phyloP scores from a whole-genome alignment of 1,284 basidiomycete species.

The Quambalaria eucalypti region DNA sequence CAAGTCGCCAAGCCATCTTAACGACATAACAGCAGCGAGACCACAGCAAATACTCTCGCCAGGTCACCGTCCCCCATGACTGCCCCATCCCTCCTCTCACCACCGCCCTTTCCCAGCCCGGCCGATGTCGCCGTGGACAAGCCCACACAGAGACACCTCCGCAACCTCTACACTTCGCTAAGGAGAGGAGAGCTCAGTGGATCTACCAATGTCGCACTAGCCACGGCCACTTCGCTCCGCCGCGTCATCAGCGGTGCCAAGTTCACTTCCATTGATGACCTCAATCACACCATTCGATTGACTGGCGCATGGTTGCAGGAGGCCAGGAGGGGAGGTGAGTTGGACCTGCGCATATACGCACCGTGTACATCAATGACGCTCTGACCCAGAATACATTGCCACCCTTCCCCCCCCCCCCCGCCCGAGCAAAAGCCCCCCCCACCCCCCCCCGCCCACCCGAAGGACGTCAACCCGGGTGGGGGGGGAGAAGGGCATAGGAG shows the following conservation, averaged over 20 bases:
- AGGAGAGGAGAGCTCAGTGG: conserved; percentile 23
- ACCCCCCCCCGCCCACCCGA: no score
- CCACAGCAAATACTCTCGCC: no score
- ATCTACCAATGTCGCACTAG: conserved; percentile 59
- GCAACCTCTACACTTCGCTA: conserved; percentile 21
- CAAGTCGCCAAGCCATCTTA: no score
- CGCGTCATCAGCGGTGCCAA: conserved; percentile 78
- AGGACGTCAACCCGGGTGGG: no score
- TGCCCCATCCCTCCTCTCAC: neutral
- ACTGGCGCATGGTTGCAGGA: conserved; percentile 72
- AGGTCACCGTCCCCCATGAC: neutral
- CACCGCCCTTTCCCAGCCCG: neutral
- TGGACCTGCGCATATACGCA: no score
- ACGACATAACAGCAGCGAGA: no score
- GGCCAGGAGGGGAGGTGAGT: conserved; percentile 80
- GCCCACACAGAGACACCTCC: conserved; percentile 20
- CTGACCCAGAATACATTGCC: neutral
- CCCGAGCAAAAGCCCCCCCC: no score
- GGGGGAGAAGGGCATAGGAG: no score
- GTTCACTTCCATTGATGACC: conserved; percentile 76
- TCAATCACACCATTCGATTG: conserved; percentile 68
- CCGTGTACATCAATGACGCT: no score
- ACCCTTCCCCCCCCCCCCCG: neutral
- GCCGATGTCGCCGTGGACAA: conserved; percentile 14
- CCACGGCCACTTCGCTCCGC: conserved; percentile 75